These are phyloP conservation scores for Trifolium repens DNA, from an alignment of 306 rosid species.

Conservation along the genomic window DNA sequence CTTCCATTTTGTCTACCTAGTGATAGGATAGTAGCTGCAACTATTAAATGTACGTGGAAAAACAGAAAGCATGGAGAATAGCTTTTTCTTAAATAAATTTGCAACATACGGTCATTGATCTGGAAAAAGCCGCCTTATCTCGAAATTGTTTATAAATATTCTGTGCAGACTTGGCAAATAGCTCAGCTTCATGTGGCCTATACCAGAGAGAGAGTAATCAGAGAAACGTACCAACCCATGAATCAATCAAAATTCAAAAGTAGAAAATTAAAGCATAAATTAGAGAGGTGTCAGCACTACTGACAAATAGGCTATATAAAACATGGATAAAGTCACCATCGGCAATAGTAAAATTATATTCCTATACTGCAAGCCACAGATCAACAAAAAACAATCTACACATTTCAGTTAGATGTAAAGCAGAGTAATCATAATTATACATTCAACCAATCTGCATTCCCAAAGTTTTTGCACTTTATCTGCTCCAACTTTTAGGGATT, in stretches of 20 bases:
- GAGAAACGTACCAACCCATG: background rate
- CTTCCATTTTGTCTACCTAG: constrained; percentile 93
- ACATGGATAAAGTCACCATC: constrained; percentile 6
- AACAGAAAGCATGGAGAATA: background rate
- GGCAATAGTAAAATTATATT: constrained; percentile 6
- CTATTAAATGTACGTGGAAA: constrained; percentile 22
- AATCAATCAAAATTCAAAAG: constrained; percentile 24
- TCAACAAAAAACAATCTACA: background rate
- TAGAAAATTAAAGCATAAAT: constrained; percentile 1
- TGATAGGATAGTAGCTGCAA: constrained; percentile 21
- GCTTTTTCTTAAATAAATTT: constrained; percentile 4
- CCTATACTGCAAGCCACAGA: constrained; percentile 5
- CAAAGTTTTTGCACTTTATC: constrained; percentile 11
- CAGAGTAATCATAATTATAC: background rate
- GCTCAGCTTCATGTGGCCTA: constrained; percentile 93
- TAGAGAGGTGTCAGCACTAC: background rate
- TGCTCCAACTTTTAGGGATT: constrained; percentile 15
- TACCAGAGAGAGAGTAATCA: constrained; percentile 11
- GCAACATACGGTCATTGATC: constrained; percentile 80
- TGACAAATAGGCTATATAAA: constrained; percentile 12
- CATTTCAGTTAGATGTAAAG: background rate
- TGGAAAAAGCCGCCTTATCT: constrained; percentile 87
- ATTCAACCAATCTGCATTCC: background rate
- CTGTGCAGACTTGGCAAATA: constrained; percentile 80
- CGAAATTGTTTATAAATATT: constrained; percentile 80